phyloP scores from a whole-genome alignment of 257 asterid genomes.

The Solanum chiquidenum region DNA sequence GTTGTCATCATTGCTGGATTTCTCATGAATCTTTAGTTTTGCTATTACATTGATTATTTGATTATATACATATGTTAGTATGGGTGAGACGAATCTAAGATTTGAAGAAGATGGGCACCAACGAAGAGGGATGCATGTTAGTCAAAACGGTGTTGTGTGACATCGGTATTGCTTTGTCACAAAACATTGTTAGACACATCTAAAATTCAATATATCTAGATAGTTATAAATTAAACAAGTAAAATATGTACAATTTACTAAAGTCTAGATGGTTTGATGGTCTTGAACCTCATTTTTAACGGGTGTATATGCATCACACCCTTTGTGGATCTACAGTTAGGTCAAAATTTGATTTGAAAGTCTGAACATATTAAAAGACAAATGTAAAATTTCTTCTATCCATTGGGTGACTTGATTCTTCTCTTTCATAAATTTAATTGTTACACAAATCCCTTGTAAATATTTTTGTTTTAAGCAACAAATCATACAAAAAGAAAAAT shows the following conservation, averaged over 20 bases:
- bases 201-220: neutral
- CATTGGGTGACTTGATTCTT: neutral
- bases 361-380: too few relatives aligned
- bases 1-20: neutral
- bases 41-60: neutral
- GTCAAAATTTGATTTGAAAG: too few relatives aligned
- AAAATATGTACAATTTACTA: too few relatives aligned
- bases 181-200: fast-evolving
- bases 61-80: neutral
- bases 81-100: neutral
- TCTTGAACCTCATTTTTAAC: neutral
- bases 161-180: fast-evolving
- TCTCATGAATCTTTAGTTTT: neutral
- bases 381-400: neutral
- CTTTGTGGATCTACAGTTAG: too few relatives aligned
- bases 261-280: too few relatives aligned
- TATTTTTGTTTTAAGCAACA: too few relatives aligned
- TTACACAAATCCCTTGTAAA: too few relatives aligned
- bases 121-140: neutral
- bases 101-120: neutral
- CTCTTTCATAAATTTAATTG: too few relatives aligned
- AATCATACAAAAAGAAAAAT: too few relatives aligned
- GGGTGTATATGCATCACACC: too few relatives aligned
- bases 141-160: neutral
- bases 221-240: too few relatives aligned